These are phyloP conservation scores for Ustilago vetiveriae DNA, from an alignment of 1,284 basidiomycete species.

Conservation along the genomic window DNA sequence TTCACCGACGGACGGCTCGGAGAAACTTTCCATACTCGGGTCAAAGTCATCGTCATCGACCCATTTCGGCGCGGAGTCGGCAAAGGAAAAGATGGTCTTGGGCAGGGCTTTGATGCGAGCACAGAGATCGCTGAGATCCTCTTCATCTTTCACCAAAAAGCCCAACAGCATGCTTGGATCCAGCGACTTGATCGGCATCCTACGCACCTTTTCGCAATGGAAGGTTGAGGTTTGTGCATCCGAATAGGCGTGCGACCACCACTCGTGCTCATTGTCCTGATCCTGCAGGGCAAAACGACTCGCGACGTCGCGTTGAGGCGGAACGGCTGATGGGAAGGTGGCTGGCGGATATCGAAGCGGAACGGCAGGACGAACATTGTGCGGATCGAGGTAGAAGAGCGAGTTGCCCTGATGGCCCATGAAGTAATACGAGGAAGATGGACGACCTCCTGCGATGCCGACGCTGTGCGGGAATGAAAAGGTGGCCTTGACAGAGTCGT, in stretches of 20 bases:
- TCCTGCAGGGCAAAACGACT: conserved; percentile 15
- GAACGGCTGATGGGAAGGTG: conserved; percentile 45
- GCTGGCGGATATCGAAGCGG: conserved; percentile 76
- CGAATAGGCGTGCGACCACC: conserved; percentile 76
- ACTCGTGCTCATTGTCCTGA: conserved; percentile 63
- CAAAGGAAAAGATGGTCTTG: conserved; percentile 66
- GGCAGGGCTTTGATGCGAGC: conserved; percentile 69
- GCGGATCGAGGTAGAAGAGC: conserved; percentile 92
- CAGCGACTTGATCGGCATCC: conserved; percentile 88
- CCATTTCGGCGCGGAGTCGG: conserved; percentile 84
- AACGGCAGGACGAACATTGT: conserved; percentile 83
- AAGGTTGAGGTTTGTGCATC: conserved; percentile 81
- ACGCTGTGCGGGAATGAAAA: conserved; percentile 95
- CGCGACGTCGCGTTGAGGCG: conserved; percentile 16
- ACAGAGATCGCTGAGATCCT: conserved; percentile 84
- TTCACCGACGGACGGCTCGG: conserved; percentile 43
- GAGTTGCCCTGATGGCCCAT: conserved; percentile 81
- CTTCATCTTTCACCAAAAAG: conserved; percentile 83
- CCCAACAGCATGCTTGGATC: conserved; percentile 98
- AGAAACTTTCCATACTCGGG: conserved; percentile 71
- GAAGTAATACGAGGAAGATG: conserved; percentile 96
- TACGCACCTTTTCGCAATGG: conserved; percentile 90
- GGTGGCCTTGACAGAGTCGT: conserved; percentile 87
- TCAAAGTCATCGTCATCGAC: conserved; percentile 81
- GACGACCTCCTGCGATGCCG: conserved; percentile 93